phyloP scores from a whole-genome alignment of 2,329 filamentous ascomycete species.

The Alternaria alternata region DNA sequence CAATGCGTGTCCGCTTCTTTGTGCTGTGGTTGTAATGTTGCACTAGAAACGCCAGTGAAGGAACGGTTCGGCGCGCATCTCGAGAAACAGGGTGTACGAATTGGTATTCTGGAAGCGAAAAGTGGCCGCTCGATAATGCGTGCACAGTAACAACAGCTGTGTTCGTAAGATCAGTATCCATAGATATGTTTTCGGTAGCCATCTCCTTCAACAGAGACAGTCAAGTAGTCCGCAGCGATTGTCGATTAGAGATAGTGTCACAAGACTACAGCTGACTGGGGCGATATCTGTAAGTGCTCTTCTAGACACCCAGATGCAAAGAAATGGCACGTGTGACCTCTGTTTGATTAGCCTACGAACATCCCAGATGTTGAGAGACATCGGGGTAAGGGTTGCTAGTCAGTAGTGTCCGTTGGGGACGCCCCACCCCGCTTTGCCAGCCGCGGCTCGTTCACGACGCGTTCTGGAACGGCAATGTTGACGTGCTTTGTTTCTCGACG shows the following conservation, averaged over 20 bases:
- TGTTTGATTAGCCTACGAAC: background rate
- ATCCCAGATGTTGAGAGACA: background rate
- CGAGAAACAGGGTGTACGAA: constrained; percentile 58
- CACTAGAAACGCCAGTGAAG: constrained; percentile 64
- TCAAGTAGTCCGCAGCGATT: background rate
- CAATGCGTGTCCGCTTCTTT: constrained; percentile 50
- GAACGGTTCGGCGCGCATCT: constrained; percentile 58
- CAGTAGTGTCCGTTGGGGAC: constrained; percentile 14
- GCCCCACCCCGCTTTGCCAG: constrained; percentile 16
- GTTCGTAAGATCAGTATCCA: background rate
- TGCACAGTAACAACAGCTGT: constrained; percentile 47
- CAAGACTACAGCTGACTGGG: background rate
- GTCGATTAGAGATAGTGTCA: background rate
- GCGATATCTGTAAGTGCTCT: background rate
- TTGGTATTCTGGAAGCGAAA: constrained; percentile 59
- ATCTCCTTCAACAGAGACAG: background rate
- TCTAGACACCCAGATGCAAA: background rate
- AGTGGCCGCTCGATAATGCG: constrained; percentile 49
- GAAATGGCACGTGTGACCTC: background rate
- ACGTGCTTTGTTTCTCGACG: background rate
- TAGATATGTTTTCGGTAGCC: background rate
- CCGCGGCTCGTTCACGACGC: constrained; percentile 5
- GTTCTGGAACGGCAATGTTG: background rate
- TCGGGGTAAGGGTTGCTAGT: constrained; percentile 1
- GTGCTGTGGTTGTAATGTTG: constrained; percentile 55